Evolutionary conservation across 306 rosid genomes (phyloP).

Genomic region (Fagus crenata): DNA sequence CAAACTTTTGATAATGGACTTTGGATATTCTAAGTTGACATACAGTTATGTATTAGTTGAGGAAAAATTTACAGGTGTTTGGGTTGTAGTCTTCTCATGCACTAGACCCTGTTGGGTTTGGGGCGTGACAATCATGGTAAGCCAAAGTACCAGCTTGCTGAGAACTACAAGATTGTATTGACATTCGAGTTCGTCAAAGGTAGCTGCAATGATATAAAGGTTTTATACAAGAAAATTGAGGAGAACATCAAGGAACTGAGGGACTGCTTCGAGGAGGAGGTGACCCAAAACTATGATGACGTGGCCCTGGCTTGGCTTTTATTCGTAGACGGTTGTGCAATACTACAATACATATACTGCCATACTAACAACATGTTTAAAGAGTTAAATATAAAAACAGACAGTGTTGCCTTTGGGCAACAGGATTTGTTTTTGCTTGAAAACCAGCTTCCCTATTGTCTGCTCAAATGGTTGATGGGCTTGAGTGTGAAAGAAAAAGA

Average conservation of each 20-base stretch:
- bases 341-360: conserved; percentile 11
- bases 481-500: too few species aligned
- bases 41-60: too few species aligned
- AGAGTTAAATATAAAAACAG: not conserved
- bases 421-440: too few species aligned
- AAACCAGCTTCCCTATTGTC: too few species aligned
- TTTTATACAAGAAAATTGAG: not conserved
- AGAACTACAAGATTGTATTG: conserved; percentile 10
- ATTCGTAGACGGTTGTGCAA: conserved; percentile 28
- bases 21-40: too few species aligned
- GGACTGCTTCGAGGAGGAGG: conserved; percentile 6
- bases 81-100: too few species aligned
- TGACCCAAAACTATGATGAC: not conserved
- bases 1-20: too few species aligned
- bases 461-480: too few species aligned
- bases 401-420: not conserved
- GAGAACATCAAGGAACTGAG: not conserved
- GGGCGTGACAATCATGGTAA: too few species aligned
- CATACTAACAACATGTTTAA: accelerated
- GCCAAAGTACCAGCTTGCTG: not conserved
- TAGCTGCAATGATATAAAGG: not conserved
- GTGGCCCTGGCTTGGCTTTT: conserved; percentile 12
- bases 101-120: too few species aligned
- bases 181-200: not conserved
- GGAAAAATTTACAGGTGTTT: too few species aligned